A percentile compares a stretch with the other conserved stretches of the same genome.
Evolutionary conservation across 2,329 filamentous ascomycete species (phyloP).

Genomic region (Emmonsia crescens): DNA sequence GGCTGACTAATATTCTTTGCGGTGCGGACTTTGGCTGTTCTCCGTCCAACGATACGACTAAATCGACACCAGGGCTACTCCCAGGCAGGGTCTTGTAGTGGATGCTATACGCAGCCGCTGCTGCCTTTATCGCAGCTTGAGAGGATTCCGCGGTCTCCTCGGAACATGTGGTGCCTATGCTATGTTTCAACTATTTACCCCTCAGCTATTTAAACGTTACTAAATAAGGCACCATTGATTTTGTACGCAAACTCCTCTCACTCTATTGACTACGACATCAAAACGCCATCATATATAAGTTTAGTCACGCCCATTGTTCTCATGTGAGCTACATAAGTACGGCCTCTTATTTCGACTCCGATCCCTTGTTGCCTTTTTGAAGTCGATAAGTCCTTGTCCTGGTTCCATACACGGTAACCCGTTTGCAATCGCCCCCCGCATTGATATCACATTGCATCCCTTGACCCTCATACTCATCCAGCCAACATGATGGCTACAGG

Average conservation of each 20-base stretch:
- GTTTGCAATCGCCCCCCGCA: not conserved
- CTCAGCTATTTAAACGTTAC: not conserved
- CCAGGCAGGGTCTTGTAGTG: not conserved
- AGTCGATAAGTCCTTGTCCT: not conserved
- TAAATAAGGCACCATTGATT: not conserved
- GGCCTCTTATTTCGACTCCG: not conserved
- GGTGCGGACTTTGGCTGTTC: not conserved
- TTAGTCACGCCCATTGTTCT: not conserved
- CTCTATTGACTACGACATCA: not conserved
- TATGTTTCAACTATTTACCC: not conserved
- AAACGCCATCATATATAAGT: not conserved
- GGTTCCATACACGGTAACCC: too few relatives aligned
- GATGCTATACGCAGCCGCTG: not conserved
- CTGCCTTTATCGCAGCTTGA: not conserved
- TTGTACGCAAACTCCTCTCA: not conserved
- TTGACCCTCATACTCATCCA: not conserved
- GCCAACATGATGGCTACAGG: slow-evolving; percentile 12
- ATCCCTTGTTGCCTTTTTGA: not conserved
- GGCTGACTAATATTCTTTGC: not conserved
- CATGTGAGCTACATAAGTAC: not conserved
- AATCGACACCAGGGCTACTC: not conserved
- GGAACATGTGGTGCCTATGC: not conserved
- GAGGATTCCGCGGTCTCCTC: not conserved
- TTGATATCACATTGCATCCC: not conserved
- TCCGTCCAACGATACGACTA: not conserved